Conservation (phyloP, 495 filamentous ascomycete genomes). For the Astrothelium macrocarpum region DNA sequence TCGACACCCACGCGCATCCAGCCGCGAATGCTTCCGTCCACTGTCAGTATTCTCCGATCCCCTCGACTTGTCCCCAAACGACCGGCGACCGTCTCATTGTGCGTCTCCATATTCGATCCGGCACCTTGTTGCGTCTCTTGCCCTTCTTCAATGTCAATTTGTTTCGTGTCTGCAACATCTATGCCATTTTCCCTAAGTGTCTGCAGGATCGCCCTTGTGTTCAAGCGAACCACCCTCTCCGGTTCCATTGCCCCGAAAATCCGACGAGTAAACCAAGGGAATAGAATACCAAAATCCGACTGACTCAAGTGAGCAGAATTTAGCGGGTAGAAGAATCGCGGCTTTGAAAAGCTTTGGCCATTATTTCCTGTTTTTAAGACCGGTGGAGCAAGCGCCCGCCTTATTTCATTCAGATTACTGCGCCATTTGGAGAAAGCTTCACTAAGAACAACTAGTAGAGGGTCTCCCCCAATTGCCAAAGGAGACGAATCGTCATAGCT, state of each 20-base stretch:
- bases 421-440: constrained; percentile 65
- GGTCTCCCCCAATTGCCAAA: constrained; percentile 30
- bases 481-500: constrained; percentile 34
- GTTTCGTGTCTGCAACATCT: constrained; percentile 42
- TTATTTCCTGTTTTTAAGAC: constrained; percentile 6
- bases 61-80: neutral
- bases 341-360: constrained; percentile 11
- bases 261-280: constrained; percentile 53
- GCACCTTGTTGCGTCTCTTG: neutral
- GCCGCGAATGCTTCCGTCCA: neutral
- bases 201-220: constrained; percentile 54
- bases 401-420: constrained; percentile 50
- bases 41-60: neutral
- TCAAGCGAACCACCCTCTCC: constrained; percentile 51
- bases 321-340: constrained; percentile 50
- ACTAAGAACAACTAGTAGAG: constrained; percentile 56
- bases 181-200: constrained; percentile 44
- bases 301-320: constrained; percentile 61
- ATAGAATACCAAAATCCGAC: constrained; percentile 69
- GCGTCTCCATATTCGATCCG: neutral
- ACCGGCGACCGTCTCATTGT: neutral
- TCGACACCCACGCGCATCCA: neutral
- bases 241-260: constrained; percentile 52
- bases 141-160: constrained; percentile 29
- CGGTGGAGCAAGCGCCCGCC: constrained; percentile 40